Conservation (phyloP, 228 moss, liverwort and hornwort species). For the Sphagnum magellanicum region DNA sequence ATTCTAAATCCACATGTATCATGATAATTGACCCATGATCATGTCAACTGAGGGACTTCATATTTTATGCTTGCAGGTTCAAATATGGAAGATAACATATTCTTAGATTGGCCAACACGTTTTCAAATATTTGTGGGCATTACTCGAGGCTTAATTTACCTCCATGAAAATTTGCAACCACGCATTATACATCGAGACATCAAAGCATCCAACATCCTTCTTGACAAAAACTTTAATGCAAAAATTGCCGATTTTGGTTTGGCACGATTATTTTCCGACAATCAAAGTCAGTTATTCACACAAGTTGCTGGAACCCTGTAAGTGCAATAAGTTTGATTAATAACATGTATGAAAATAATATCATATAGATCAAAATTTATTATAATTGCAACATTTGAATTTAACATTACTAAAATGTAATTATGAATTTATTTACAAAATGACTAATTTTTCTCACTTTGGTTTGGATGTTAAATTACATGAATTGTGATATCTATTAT, state of each 20-base stretch:
- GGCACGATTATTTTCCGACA: not conserved
- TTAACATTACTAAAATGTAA: no score
- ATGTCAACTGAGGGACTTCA: not conserved
- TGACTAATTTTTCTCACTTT: no score
- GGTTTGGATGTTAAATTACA: no score
- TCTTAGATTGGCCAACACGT: not conserved
- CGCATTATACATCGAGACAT: slow-evolving; percentile 5
- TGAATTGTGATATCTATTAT: no score
- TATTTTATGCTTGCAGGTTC: not conserved
- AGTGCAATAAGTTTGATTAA: no score
- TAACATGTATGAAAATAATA: no score
- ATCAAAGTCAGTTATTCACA: not conserved
- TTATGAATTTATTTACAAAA: no score
- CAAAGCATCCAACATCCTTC: slow-evolving; percentile 4
- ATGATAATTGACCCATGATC: not conserved
- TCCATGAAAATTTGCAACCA: slow-evolving; percentile 5
- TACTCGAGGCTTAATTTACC: slow-evolving; percentile 1
- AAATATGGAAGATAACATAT: not conserved
- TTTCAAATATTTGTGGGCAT: not conserved
- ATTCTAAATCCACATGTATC: not conserved
- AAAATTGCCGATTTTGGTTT: slow-evolving; percentile 5
- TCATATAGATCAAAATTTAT: no score
- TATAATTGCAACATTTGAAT: no score
- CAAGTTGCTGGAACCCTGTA: not conserved
- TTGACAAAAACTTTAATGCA: not conserved